Percentiles rank a stretch among this genome's conserved stretches.
These are phyloP conservation scores for Citropsis articulata DNA, from an alignment of 345 rosid species.

Conservation along the genomic window DNA sequence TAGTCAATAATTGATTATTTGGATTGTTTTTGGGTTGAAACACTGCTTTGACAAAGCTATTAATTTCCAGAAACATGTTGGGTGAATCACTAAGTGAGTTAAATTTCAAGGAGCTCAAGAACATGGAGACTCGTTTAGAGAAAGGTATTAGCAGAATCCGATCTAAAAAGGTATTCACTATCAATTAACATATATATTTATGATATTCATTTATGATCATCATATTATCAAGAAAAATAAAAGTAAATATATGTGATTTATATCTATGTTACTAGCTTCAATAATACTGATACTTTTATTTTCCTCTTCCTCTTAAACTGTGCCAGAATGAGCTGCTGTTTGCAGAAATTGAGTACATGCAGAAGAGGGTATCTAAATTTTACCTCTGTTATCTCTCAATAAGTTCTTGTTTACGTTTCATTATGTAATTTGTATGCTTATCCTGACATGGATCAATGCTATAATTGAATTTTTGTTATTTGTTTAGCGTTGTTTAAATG, in stretches of 20 bases:
- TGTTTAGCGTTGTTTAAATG: not conserved
- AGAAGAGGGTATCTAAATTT: slow-evolving; percentile 61
- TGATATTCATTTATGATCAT: not conserved
- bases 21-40: not conserved
- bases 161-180: slow-evolving; percentile 70
- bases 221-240: too few species aligned
- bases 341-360: slow-evolving; percentile 93
- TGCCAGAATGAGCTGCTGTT: slow-evolving; percentile 78
- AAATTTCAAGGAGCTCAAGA: slow-evolving; percentile 58
- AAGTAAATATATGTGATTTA: too few species aligned
- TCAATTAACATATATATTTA: not conserved
- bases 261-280: not conserved
- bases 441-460: not conserved
- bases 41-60: not conserved
- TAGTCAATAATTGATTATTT: not conserved
- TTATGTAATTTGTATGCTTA: not conserved
- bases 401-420: not conserved
- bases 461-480: not conserved
- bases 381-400: not conserved
- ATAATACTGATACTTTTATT: not conserved
- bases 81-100: slow-evolving; percentile 66
- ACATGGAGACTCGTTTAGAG: slow-evolving; percentile 66
- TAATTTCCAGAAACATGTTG: slow-evolving; percentile 60
- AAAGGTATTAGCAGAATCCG: slow-evolving; percentile 79
- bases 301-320: not conserved